Evolutionary conservation across 2,329 filamentous ascomycete genomes (phyloP).

Genomic region (Fusarium nodosum): DNA sequence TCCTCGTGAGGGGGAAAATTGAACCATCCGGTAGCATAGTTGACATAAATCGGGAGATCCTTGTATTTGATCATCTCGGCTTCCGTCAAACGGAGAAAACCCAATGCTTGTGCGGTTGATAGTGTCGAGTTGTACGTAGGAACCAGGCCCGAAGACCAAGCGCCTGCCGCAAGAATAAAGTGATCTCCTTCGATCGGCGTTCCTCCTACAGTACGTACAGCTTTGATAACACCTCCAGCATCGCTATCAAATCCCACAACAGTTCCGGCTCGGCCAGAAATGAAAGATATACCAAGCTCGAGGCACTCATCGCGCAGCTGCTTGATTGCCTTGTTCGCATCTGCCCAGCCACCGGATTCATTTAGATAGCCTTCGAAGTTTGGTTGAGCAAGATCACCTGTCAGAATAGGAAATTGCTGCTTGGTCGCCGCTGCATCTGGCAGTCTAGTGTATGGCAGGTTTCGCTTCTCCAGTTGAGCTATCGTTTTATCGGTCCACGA

Average conservation of each 20-base stretch:
- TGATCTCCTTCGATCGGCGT: constrained; percentile 16
- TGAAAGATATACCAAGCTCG: constrained; percentile 31
- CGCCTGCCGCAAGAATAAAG: constrained; percentile 36
- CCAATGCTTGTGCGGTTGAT: constrained; percentile 34
- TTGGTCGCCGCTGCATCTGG: constrained; percentile 8
- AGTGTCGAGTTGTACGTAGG: constrained; percentile 35
- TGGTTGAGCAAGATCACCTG: constrained; percentile 22
- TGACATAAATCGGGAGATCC: constrained; percentile 38
- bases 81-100: constrained; percentile 35
- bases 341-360: constrained; percentile 34
- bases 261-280: constrained; percentile 33
- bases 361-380: constrained; percentile 37
- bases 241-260: constrained; percentile 19
- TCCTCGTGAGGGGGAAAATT: constrained; percentile 43
- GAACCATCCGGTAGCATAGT: constrained; percentile 44
- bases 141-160: constrained; percentile 26
- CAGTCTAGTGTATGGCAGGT: constrained; percentile 15
- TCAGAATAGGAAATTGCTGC: constrained; percentile 13
- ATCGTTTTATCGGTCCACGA: constrained; percentile 37
- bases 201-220: neutral
- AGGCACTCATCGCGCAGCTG: constrained; percentile 38
- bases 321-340: constrained; percentile 37
- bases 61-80: constrained; percentile 32
- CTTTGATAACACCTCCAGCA: constrained; percentile 1
- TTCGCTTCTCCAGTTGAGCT: constrained; percentile 24